Evolutionary conservation across 768 basidiomycete species (phyloP).

Genomic region (Sistotremastrum niveocremeum): DNA sequence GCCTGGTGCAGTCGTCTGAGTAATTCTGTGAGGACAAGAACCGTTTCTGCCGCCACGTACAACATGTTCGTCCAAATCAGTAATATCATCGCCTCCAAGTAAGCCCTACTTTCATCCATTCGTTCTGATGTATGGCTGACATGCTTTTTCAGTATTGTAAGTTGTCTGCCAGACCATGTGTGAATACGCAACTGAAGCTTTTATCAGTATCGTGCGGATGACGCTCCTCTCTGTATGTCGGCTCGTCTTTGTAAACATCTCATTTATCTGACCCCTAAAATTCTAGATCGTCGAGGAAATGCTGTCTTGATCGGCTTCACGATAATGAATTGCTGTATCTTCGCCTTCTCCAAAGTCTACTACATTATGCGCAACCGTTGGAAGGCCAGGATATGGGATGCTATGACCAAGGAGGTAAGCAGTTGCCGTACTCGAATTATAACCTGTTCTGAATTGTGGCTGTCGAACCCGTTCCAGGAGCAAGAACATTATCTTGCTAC

Average conservation of each 20-base stretch:
- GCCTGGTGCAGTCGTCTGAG: slow-evolving; percentile 7
- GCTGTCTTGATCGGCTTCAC: slow-evolving; percentile 34
- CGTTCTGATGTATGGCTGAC: slow-evolving; percentile 49
- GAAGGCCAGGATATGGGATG: slow-evolving; percentile 41
- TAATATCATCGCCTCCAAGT: no score
- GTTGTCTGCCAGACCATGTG: slow-evolving; percentile 44
- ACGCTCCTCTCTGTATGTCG: slow-evolving; percentile 39
- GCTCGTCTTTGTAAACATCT: neutral
- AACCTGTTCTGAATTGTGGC: neutral
- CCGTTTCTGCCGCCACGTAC: no score
- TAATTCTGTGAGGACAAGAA: neutral
- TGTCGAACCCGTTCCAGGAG: slow-evolving; percentile 7
- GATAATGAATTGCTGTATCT: slow-evolving; percentile 23
- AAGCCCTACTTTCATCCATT: no score
- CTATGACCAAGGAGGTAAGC: slow-evolving; percentile 30
- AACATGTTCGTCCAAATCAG: no score
- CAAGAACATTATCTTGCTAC: slow-evolving; percentile 20
- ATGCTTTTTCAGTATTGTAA: slow-evolving; percentile 44
- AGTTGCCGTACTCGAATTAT: neutral
- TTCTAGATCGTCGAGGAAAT: slow-evolving; percentile 44
- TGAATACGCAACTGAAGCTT: slow-evolving; percentile 48
- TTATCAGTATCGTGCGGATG: slow-evolving; percentile 41
- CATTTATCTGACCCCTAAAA: neutral
- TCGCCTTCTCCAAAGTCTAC: slow-evolving; percentile 39
- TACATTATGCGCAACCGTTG: slow-evolving; percentile 46